These are phyloP conservation scores for Thoreauomyces humboldtii DNA, from an alignment of 192 early-diverging fungal species.

Conservation along the genomic window DNA sequence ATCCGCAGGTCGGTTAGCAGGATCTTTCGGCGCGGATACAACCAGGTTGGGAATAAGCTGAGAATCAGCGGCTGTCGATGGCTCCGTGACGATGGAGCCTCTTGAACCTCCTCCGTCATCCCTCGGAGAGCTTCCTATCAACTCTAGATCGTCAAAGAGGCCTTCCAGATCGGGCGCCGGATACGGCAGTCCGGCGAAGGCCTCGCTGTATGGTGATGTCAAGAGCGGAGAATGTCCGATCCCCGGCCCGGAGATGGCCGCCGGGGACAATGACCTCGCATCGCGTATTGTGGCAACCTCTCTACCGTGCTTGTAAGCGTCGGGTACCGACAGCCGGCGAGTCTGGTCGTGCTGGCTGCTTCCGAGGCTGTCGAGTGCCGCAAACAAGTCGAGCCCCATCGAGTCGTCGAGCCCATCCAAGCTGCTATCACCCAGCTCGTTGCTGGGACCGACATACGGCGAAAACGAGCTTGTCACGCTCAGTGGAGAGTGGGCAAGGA, in stretches of 20 bases:
- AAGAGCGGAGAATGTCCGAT: constrained; percentile 5
- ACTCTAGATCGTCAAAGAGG: constrained; percentile 5
- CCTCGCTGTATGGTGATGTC: neutral
- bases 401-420: neutral
- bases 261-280: neutral
- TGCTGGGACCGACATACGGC: constrained; percentile 8
- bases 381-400: constrained; percentile 8
- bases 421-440: neutral
- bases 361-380: constrained; percentile 6
- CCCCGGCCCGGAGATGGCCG: neutral
- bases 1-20: too few relatives aligned
- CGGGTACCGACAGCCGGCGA: neutral
- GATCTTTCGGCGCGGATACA: constrained; percentile 4
- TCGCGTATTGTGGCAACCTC: neutral
- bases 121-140: neutral
- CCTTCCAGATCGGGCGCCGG: constrained; percentile 7
- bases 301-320: too few relatives aligned
- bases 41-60: constrained; percentile 14
- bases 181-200: neutral
- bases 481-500: constrained; percentile 4
- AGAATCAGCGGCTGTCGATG: neutral
- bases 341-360: neutral
- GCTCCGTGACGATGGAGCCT: neutral
- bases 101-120: neutral
- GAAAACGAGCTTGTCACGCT: constrained; percentile 12